phyloP scores from a whole-genome alignment of 768 basidiomycete genomes.

The Calvatia gigantea region DNA sequence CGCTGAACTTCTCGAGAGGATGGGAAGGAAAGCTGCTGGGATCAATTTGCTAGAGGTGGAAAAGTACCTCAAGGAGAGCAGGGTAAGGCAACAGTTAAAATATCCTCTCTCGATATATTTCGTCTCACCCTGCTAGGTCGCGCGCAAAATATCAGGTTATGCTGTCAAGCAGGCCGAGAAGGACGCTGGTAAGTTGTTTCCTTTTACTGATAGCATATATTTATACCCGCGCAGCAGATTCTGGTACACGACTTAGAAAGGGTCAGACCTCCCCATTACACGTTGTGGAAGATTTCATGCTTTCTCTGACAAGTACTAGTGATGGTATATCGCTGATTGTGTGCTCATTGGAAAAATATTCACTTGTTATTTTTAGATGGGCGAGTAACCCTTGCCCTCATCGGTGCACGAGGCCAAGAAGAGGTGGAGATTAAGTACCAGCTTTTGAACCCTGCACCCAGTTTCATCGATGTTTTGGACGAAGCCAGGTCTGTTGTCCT shows the following conservation, averaged over 20 bases:
- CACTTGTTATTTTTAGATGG: constrained; percentile 54
- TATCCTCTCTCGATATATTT: constrained; percentile 14
- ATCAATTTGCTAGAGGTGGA: constrained; percentile 85
- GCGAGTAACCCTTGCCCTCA: constrained; percentile 59
- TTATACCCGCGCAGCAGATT: not conserved
- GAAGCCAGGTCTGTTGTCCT: constrained; percentile 81
- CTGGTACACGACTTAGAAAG: constrained; percentile 22
- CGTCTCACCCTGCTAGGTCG: constrained; percentile 43
- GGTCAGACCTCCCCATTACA: constrained; percentile 71
- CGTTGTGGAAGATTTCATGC: constrained; percentile 72
- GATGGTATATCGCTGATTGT: constrained; percentile 46
- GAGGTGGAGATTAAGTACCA: constrained; percentile 81
- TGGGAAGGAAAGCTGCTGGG: constrained; percentile 68
- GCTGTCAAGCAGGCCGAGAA: constrained; percentile 56
- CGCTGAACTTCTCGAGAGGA: constrained; percentile 54
- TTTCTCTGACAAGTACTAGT: constrained; percentile 72
- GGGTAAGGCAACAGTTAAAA: constrained; percentile 47
- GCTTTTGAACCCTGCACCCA: constrained; percentile 85
- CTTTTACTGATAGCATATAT: not conserved
- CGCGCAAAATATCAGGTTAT: constrained; percentile 84
- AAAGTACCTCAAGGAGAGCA: constrained; percentile 76
- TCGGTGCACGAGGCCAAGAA: constrained; percentile 31
- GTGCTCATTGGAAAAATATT: not conserved
- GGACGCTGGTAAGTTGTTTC: constrained; percentile 29
- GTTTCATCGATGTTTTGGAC: constrained; percentile 82